Base-by-base conservation (phyloP, 176 grass and related monocot species). In the Eragrostis curvula region DNA sequence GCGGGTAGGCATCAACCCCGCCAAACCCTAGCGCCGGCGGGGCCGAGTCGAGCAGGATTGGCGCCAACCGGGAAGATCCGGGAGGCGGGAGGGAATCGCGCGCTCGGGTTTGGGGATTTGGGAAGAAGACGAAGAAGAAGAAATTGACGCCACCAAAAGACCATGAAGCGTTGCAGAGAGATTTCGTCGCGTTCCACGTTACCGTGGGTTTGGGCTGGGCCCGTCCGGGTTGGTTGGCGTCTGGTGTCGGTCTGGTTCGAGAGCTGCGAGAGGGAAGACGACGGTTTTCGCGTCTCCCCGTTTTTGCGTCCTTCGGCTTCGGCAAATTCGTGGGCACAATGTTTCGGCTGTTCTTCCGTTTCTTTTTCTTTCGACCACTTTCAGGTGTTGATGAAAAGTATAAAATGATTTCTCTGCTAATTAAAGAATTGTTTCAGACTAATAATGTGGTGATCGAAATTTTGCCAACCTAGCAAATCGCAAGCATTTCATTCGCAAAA, bases 181-280 rank as follows among this genome's bases (percentile, higher is more conserved):
- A 69, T 85, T 81, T 66, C 56, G 83, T 64, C 75, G 81, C 17
- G 87, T 18, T 88, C 72, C 70, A 80, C 69, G 68, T n/a, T 49
- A 79, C 53, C 58, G 40, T 78, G 79, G 45, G 74, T 49, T 75
- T 61, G 62, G 27, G 64, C 6, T 30, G 82, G 63, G 50, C 12
- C 39, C 49, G 51, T 10, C 30, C 14, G 43, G 68, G 75, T 78
- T 52, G 51, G 85, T 68, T 28, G 75, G 48, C 66, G 73, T 25
- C 68, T 47, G 60, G 76, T 80, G 81, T 85, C 81, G 81, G 81
- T 84, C 80, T 75, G 75, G 75, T 84, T 73, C 21, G 25, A 56
- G 29, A 36, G 1, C 25, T 49, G 55, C 70, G 40, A 71, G 56
- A 71, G 21, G 51, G 59, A 73, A 56, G 81, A 71, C n/a, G 40